phyloP scores from a whole-genome alignment of 2,329 filamentous ascomycete genomes.

The Alternaria alternata region DNA sequence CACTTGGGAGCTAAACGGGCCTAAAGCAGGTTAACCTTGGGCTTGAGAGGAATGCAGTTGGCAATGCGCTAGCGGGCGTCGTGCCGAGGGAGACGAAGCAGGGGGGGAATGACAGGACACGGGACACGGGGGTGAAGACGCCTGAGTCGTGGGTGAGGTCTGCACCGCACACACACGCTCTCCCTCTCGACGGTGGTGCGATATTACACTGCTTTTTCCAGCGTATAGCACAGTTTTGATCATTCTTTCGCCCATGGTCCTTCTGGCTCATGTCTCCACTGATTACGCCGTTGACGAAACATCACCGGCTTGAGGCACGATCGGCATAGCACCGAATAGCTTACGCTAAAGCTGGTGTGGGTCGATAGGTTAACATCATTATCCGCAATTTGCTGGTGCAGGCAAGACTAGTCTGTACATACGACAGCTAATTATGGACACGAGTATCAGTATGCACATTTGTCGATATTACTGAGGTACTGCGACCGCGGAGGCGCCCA shows the following conservation, averaged over 20 bases:
- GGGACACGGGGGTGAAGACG: background rate
- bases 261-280: conserved; percentile 6
- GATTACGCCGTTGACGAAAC: conserved; percentile 19
- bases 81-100: conserved; percentile 22
- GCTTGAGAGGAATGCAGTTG: conserved; percentile 36
- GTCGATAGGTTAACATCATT: conserved; percentile 7
- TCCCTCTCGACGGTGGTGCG: background rate
- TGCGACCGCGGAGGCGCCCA: background rate
- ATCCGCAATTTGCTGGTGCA: conserved; percentile 12
- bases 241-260: background rate
- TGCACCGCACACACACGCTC: background rate
- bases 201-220: background rate
- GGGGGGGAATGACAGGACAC: conserved; percentile 5
- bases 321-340: conserved; percentile 16
- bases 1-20: conserved; percentile 36
- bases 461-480: background rate
- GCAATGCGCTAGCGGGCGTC: conserved; percentile 23
- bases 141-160: background rate
- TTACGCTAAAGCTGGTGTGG: conserved; percentile 5
- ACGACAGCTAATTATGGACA: background rate
- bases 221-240: background rate
- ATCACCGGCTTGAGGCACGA: conserved; percentile 18
- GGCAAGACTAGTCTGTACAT: background rate
- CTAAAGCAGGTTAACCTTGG: conserved; percentile 39
- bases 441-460: background rate